These are phyloP conservation scores for Verticillium nonalfalfae DNA, from an alignment of 2,329 filamentous ascomycete species.

Conservation along the genomic window DNA sequence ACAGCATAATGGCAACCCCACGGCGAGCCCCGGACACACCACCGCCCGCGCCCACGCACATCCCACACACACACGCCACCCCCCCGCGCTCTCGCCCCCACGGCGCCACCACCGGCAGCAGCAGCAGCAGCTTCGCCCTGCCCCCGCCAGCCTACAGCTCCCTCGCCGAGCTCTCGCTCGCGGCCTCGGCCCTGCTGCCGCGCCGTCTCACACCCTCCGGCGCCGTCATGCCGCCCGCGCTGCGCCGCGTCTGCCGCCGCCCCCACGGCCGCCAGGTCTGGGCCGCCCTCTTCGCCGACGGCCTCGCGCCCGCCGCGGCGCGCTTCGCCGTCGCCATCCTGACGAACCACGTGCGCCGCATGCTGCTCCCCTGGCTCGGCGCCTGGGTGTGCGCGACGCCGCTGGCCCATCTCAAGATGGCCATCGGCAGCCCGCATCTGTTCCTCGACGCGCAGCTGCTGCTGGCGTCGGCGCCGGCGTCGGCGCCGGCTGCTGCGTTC, in stretches of 20 bases:
- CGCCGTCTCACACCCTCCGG: background rate
- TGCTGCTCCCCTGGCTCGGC: slow-evolving; percentile 21
- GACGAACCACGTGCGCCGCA: slow-evolving; percentile 29
- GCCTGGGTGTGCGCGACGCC: slow-evolving; percentile 22
- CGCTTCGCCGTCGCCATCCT: slow-evolving; percentile 26
- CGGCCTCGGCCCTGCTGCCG: no score
- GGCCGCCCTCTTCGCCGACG: slow-evolving; percentile 7
- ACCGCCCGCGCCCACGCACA: no score
- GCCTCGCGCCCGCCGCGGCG: slow-evolving; percentile 15
- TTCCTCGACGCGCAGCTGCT: slow-evolving; percentile 22
- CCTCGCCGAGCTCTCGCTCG: background rate
- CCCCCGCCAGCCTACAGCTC: background rate
- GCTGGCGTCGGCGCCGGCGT: background rate
- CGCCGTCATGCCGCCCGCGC: background rate
- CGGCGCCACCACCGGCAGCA: background rate
- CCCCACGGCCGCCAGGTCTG: background rate
- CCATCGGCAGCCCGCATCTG: slow-evolving; percentile 24
- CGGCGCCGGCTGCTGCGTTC: no score
- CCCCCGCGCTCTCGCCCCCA: no score
- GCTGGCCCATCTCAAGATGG: slow-evolving; percentile 27
- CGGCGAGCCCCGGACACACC: no score
- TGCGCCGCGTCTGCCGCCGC: background rate
- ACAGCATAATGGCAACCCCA: no score
- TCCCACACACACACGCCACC: no score
- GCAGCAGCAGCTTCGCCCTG: background rate